Conservation (phyloP, 768 basidiomycete genomes). For the Boletus sp. region DNA sequence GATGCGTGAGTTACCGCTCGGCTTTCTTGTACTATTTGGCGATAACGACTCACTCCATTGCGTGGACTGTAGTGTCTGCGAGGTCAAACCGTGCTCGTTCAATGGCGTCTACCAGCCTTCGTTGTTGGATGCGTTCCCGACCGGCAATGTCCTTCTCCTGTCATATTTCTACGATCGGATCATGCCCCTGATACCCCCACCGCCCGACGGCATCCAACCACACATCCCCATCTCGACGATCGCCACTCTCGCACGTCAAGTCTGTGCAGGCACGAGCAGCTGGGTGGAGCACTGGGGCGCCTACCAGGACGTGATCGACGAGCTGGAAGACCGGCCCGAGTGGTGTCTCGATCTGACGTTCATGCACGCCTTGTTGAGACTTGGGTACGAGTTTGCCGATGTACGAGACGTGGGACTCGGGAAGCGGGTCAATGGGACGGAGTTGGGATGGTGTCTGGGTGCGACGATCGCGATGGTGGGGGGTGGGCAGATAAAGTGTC, state of each 20-base stretch:
- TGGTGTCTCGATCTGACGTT: conserved; percentile 96
- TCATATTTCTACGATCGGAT: conserved; percentile 99
- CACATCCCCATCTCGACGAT: conserved; percentile 55
- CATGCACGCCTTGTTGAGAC: conserved; percentile 81
- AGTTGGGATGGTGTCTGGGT: conserved; percentile 92
- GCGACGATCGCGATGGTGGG: conserved; percentile 77
- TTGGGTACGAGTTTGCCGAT: conserved; percentile 88
- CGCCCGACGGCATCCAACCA: conserved; percentile 22
- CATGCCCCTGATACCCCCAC: conserved; percentile 59
- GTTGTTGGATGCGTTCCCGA: conserved; percentile 81
- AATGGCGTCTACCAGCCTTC: conserved; percentile 97
- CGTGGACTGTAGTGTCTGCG: conserved; percentile 60
- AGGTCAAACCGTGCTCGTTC: conserved; percentile 93
- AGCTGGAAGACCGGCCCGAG: conserved; percentile 83
- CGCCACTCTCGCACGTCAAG: conserved; percentile 58
- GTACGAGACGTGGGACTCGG: conserved; percentile 70
- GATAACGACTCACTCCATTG: background rate
- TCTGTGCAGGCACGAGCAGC: conserved; percentile 66
- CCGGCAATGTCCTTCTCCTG: conserved; percentile 83
- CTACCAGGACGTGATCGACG: conserved; percentile 51
- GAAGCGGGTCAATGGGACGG: conserved; percentile 86
- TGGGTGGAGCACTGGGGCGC: conserved; percentile 56
- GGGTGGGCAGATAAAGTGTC: conserved; percentile 58
- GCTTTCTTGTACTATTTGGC: background rate
- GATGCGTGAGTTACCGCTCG: conserved; percentile 61